Evolutionary conservation across 257 asterid species (phyloP).

Genomic region (Solanum appendiculatum): DNA sequence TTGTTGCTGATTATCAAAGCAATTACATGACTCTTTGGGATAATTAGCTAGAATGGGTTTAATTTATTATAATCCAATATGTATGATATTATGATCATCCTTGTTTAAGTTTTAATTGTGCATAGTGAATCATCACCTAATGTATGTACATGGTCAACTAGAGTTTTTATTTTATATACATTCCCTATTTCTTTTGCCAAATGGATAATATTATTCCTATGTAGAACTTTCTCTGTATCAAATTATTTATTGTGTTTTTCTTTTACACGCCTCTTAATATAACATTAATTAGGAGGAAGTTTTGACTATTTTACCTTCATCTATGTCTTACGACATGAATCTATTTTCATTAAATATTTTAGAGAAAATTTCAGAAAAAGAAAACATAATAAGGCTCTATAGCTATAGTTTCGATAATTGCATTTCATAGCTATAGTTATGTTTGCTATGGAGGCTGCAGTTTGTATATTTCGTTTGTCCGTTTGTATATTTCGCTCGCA

Average conservation of each 20-base stretch:
- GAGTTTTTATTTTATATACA: not conserved
- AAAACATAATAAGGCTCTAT: no score
- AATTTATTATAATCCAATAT: not conserved
- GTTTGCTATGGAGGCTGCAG: no score
- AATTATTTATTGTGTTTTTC: no score
- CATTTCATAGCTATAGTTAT: no score
- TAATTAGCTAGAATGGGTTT: conserved; percentile 8
- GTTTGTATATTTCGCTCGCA: no score
- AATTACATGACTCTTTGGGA: not conserved
- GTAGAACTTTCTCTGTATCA: no score
- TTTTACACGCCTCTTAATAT: not conserved
- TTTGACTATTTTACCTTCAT: not conserved
- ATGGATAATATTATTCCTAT: no score
- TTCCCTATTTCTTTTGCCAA: not conserved
- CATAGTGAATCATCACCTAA: not conserved
- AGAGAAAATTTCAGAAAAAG: no score
- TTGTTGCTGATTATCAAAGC: conserved; percentile 4
- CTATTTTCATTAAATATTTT: not conserved
- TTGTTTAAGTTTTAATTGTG: not conserved
- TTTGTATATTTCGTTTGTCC: no score
- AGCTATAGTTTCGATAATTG: no score
- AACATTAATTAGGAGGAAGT: not conserved
- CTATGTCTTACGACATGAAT: not conserved
- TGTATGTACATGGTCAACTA: not conserved
- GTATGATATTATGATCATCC: not conserved